Evolutionary conservation across 73 alveolate species (phyloP), one percentile per base, ranked within the genome.

Genomic region (Paramecium sexaurelia): DNA sequence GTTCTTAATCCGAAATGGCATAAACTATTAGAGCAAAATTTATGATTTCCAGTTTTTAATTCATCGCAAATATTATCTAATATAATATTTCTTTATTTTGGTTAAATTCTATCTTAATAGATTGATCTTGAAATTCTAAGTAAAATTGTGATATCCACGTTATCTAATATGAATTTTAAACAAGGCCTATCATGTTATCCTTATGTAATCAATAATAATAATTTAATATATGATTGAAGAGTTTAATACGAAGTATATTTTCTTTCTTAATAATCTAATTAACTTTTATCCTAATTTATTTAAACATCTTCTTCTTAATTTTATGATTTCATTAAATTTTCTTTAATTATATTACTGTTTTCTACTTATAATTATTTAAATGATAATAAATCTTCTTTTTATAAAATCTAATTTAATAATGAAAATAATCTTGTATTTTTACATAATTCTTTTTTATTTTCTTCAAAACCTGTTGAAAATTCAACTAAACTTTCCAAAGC

Each of bases 361-460:
- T 26, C 47, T 8, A 26, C 0, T 26, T 61, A 9, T 6, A 61
- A 26, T 6, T 61, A 61, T 61, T 13, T 61, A 24, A 61, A 61
- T 29, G 20, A 29, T 8, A 29, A 0, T 1, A 61, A 61, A 61
- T 61, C 83, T 11, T 78, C 55, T 39, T 24, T 26, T 26, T 26
- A 10, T 20, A 45, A 17, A 24, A 43, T 45, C 32, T 78, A 39
- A 22, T 78, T 39, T 13, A 78, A 43, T 41, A 41, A 78, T 36
- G 90, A 24, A 43, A 78, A 78, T 7, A 78, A 78, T 78, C 90
- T 19, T n/a, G 68, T 24, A 22, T 78, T 78, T 45, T 78, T 78
- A 13, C 90, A 78, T 24, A 78, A 24, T 41, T 78, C 90, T 78
- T 29, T 43, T 41, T 39, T 39, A 43, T 78, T 78, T n/a, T 78